Evolutionary conservation across 2,329 filamentous ascomycete genomes (phyloP).

Genomic region (Boeremia exigua): DNA sequence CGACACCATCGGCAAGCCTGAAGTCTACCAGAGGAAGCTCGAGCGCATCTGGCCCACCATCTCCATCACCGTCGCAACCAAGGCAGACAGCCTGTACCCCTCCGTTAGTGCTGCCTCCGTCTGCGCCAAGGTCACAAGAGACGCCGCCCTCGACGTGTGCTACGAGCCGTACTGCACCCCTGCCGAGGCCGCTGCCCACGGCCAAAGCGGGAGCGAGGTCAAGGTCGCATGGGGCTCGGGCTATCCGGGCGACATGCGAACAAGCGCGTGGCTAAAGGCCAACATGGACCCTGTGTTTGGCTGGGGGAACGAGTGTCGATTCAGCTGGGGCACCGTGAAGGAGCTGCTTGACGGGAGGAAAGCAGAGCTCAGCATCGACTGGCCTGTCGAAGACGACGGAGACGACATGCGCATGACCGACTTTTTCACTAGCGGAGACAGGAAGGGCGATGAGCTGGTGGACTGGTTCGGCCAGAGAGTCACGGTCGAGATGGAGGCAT

Average conservation of each 20-base stretch:
- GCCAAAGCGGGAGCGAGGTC: slow-evolving; percentile 35
- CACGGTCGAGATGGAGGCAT: slow-evolving; percentile 73
- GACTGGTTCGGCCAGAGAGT: slow-evolving; percentile 83
- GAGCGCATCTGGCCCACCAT: slow-evolving; percentile 80
- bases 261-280: slow-evolving; percentile 77
- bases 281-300: slow-evolving; percentile 95
- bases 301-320: slow-evolving; percentile 91
- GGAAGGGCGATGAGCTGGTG: slow-evolving; percentile 69
- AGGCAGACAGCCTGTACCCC: slow-evolving; percentile 91
- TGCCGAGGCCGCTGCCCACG: slow-evolving; percentile 34
- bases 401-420: slow-evolving; percentile 73
- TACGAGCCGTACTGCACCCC: slow-evolving; percentile 61
- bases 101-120: slow-evolving; percentile 93
- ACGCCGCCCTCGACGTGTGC: slow-evolving; percentile 83
- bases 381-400: slow-evolving; percentile 79
- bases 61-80: slow-evolving; percentile 62
- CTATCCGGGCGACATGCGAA: slow-evolving; percentile 87
- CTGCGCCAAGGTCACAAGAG: slow-evolving; percentile 93
- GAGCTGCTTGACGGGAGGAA: slow-evolving; percentile 85
- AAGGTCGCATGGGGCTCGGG: slow-evolving; percentile 81
- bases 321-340: slow-evolving; percentile 95
- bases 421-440: slow-evolving; percentile 65
- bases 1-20: slow-evolving; percentile 88
- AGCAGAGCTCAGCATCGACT: slow-evolving; percentile 75
- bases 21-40: slow-evolving; percentile 81